Base-by-base conservation (phyloP, 495 filamentous ascomycete species). In the Aspergillus funiculosus region DNA sequence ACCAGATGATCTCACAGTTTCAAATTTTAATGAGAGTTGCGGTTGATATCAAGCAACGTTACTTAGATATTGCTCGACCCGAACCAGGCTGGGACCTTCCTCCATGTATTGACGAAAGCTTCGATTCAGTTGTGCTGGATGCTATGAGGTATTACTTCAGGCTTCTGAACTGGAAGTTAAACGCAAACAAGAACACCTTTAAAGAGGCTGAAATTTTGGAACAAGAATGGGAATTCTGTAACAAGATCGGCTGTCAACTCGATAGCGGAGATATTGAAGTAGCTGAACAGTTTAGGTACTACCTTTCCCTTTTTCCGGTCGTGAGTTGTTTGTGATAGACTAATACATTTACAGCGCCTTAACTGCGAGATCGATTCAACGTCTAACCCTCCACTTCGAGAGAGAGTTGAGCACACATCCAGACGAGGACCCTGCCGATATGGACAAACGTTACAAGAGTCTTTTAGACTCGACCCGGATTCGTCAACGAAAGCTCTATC, bases 161-260 rank as follows among this genome's bases (percentile, higher is more conserved):
- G 53, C 85, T 98, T 69, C 72, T 98, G 39, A 95, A 95, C 55
- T 95, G 89, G 86, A 96, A 96, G 60, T 71, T 98, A 34, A 89
- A 88, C 58, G 87, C 89, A 32, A 97, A 96, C 68, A 96, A 95
- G 61, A 98, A 97, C 64, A 95, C 92, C 0, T 97, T 97, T 76
- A 97, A 97, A 60, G 92, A 97, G 57, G 92, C 92, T 9, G 92
- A 98, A 65, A 87, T 98, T 50, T 68, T 98, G 22, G 91, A 95
- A 58, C 90, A 95, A 54, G 92, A 97, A 62, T 98, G 92, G 91
- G 85, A 84, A 19, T 97, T 95, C 51, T 89, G 85, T 1, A 96
- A 96, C 56, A 83, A 89, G 44, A 85, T 97, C 47, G 92, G 90
- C 9, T 77, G 84, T 17, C 85, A 88, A 54, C 75, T 98, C 27